Conservation (phyloP, 2,329 filamentous ascomycete genomes). For the Xylariaceae sp. region DNA sequence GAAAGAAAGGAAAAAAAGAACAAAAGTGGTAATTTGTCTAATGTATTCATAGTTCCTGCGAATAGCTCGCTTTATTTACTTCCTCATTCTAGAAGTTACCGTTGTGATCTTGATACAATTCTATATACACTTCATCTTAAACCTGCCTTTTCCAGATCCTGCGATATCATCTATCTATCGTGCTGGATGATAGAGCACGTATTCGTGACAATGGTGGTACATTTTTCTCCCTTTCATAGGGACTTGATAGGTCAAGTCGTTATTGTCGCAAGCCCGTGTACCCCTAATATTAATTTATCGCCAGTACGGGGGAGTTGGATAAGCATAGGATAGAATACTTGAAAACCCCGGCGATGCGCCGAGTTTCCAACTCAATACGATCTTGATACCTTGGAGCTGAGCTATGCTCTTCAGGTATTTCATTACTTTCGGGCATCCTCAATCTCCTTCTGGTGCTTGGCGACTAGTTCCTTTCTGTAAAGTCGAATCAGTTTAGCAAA, state of each 20-base stretch:
- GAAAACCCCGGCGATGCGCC: not conserved
- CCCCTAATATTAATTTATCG: not conserved
- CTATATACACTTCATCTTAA: conserved; percentile 22
- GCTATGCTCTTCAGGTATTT: not conserved
- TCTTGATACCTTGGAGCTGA: not conserved
- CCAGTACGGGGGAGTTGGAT: not conserved
- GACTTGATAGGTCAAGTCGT: not conserved
- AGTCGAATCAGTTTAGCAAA: conserved; percentile 36
- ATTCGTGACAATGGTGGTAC: conserved; percentile 16
- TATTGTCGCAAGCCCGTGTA: not conserved
- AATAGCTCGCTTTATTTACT: no score
- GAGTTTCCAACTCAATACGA: not conserved
- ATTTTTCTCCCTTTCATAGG: not conserved
- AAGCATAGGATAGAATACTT: not conserved
- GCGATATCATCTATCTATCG: conserved; percentile 11
- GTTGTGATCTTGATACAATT: conserved; percentile 5
- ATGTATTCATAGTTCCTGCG: conserved; percentile 16
- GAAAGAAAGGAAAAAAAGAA: not conserved
- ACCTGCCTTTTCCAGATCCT: not conserved
- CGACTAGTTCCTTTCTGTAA: conserved; percentile 62
- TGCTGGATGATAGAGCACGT: not conserved
- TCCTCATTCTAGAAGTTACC: not conserved
- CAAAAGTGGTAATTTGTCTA: conserved; percentile 29
- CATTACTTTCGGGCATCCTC: conserved; percentile 47
- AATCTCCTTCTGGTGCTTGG: conserved; percentile 65